Percentiles rank a stretch among this genome's conserved stretches.
Evolutionary conservation across 2,329 filamentous ascomycete genomes (phyloP).

Genomic region (Leptographium radiaticola): DNA sequence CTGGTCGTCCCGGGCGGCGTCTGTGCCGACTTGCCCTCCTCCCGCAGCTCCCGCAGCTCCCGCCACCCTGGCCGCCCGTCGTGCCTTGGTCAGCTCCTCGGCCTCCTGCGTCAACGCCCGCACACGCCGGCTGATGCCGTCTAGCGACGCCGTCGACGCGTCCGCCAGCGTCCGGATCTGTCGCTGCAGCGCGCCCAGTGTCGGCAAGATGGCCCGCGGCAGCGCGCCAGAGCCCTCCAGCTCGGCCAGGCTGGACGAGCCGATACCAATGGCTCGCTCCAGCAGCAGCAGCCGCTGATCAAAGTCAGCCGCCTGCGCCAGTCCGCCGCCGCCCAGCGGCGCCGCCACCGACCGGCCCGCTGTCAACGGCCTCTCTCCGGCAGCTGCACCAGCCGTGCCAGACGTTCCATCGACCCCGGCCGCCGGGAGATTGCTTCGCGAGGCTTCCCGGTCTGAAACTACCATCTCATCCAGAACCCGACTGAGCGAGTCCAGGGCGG

Average conservation of each 20-base stretch:
- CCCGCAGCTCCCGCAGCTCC: slow-evolving; percentile 12
- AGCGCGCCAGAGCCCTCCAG: slow-evolving; percentile 33
- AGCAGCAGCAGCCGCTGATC: slow-evolving; percentile 67
- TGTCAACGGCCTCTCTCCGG: slow-evolving; percentile 12
- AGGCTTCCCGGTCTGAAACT: slow-evolving; percentile 15
- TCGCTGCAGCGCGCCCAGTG: slow-evolving; percentile 66
- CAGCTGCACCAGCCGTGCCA: background rate
- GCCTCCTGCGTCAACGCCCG: slow-evolving; percentile 60
- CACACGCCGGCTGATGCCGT: slow-evolving; percentile 57
- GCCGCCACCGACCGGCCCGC: slow-evolving; percentile 10
- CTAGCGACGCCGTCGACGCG: slow-evolving; percentile 58
- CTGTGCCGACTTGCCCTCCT: slow-evolving; percentile 16
- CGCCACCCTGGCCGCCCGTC: slow-evolving; percentile 41
- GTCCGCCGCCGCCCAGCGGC: slow-evolving; percentile 36
- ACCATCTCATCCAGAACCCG: slow-evolving; percentile 57
- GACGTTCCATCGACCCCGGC: background rate
- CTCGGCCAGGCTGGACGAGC: slow-evolving; percentile 51
- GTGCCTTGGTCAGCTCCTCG: slow-evolving; percentile 54
- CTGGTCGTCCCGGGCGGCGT: slow-evolving; percentile 47
- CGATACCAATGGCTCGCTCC: slow-evolving; percentile 71
- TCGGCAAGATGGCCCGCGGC: slow-evolving; percentile 63
- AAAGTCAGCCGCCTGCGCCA: slow-evolving; percentile 77
- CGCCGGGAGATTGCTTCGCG: background rate
- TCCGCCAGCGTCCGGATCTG: slow-evolving; percentile 66
- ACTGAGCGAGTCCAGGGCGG: slow-evolving; percentile 49